phyloP scores from a whole-genome alignment of 2,329 filamentous ascomycete genomes.

The Lasiodiplodia citricola region DNA sequence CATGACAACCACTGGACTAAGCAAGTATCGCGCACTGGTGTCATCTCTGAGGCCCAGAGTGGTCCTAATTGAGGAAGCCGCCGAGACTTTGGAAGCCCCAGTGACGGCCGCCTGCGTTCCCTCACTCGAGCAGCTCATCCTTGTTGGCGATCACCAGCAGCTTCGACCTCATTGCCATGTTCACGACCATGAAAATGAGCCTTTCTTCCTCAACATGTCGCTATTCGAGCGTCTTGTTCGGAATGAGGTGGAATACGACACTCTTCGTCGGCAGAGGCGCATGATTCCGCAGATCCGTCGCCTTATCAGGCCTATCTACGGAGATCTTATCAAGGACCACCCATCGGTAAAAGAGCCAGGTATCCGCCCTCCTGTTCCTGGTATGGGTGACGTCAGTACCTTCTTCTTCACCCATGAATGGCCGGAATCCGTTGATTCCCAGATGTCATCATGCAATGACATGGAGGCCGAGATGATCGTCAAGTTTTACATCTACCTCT shows the following conservation, averaged over 20 bases:
- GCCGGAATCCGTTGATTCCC: conserved; percentile 67
- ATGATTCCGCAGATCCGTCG: conserved; percentile 73
- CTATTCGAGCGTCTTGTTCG: conserved; percentile 80
- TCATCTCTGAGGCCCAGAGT: conserved; percentile 69
- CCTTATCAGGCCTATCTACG: conserved; percentile 67
- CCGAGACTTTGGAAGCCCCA: conserved; percentile 73
- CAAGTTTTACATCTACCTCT: conserved; percentile 72
- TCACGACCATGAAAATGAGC: conserved; percentile 61
- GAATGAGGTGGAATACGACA: conserved; percentile 66
- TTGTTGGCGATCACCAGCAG: conserved; percentile 83
- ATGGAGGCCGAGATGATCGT: conserved; percentile 79
- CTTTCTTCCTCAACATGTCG: conserved; percentile 73
- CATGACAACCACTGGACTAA: conserved; percentile 79
- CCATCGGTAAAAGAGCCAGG: conserved; percentile 53
- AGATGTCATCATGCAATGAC: conserved; percentile 71
- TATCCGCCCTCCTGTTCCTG: conserved; percentile 60
- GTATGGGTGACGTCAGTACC: conserved; percentile 65
- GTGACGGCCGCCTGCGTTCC: conserved; percentile 65
- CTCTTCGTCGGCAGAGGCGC: conserved; percentile 71
- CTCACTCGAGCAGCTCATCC: conserved; percentile 67
- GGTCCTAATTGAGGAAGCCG: conserved; percentile 79
- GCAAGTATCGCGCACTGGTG: conserved; percentile 77
- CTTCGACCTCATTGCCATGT: conserved; percentile 72
- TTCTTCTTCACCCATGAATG: conserved; percentile 70
- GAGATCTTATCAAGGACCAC: conserved; percentile 62